These are phyloP conservation scores for Lepidium didymum DNA, from an alignment of 345 rosid genomes.

Conservation along the genomic window DNA sequence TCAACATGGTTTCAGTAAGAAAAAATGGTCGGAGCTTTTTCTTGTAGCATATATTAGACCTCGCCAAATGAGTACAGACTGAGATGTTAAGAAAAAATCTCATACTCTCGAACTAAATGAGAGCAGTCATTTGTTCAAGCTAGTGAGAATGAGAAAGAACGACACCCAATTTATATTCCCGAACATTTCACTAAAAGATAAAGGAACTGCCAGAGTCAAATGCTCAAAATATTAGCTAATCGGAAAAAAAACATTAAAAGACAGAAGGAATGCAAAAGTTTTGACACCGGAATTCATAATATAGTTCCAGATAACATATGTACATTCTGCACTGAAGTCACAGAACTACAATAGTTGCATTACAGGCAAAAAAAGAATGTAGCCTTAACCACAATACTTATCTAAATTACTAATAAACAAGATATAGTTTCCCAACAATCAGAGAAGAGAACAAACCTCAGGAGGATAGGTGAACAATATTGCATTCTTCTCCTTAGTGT, in stretches of 20 bases:
- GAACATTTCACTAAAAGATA: neutral
- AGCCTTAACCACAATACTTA: neutral
- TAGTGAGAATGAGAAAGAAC: neutral
- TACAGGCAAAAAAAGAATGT: neutral
- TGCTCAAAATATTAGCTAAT: no score
- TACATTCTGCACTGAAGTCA: neutral
- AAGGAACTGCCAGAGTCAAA: neutral
- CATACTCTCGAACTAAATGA: neutral
- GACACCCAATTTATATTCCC: neutral
- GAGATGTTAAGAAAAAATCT: neutral
- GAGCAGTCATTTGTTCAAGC: neutral
- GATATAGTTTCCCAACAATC: neutral
- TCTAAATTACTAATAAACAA: neutral
- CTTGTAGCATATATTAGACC: neutral
- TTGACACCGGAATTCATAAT: neutral
- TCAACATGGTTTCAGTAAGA: neutral
- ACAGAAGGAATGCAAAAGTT: neutral
- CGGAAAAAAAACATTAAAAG: neutral
- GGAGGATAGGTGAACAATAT: constrained; percentile 91
- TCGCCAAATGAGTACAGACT: neutral
- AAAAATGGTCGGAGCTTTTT: neutral
- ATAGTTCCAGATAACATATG: neutral
- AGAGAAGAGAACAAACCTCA: constrained; percentile 34
- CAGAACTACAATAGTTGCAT: neutral
- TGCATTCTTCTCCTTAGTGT: constrained; percentile 86